Evolutionary conservation across 2,329 filamentous ascomycete genomes (phyloP).

Genomic region (Pseudogymnoascus destructans): DNA sequence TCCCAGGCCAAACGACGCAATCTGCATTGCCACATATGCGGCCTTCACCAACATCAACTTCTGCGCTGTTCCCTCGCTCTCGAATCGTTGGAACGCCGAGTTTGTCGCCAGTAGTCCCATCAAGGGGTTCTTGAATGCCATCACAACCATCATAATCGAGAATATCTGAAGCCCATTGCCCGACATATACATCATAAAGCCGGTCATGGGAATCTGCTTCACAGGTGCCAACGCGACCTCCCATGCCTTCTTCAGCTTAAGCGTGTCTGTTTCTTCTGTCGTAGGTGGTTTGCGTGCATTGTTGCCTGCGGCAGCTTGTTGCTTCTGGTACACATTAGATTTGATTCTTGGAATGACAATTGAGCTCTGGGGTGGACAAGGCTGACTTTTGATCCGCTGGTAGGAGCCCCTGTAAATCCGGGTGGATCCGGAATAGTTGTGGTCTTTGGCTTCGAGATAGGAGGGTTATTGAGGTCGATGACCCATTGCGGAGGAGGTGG

Average conservation of each 20-base stretch:
- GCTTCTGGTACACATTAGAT: conserved; percentile 24
- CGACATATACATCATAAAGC: conserved; percentile 99
- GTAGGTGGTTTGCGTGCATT: conserved; percentile 53
- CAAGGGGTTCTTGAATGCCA: conserved; percentile 95
- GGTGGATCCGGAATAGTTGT: conserved; percentile 67
- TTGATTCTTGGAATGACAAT: background rate
- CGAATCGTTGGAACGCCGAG: conserved; percentile 79
- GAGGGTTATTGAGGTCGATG: conserved; percentile 59
- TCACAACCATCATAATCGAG: conserved; percentile 99
- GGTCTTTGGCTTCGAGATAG: conserved; percentile 52
- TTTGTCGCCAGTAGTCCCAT: conserved; percentile 73
- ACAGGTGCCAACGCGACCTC: conserved; percentile 87
- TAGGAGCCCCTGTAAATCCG: conserved; percentile 50
- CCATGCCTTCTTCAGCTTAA: conserved; percentile 99
- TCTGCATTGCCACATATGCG: conserved; percentile 77
- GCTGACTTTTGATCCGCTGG: conserved; percentile 42
- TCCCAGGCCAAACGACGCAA: conserved; percentile 70
- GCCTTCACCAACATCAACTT: conserved; percentile 74
- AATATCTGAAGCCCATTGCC: conserved; percentile 98
- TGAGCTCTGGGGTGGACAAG: conserved; percentile 6
- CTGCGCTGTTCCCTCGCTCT: conserved; percentile 62
- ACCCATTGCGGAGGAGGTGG: conserved; percentile 66
- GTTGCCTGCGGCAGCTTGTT: conserved; percentile 28
- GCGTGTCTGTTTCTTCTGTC: conserved; percentile 76
- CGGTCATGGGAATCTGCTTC: conserved; percentile 94